Percentiles rank a stretch among this genome's conserved stretches.
These are phyloP conservation scores for Eucalyptus curtisii DNA, from an alignment of 345 rosid genomes.

Conservation along the genomic window DNA sequence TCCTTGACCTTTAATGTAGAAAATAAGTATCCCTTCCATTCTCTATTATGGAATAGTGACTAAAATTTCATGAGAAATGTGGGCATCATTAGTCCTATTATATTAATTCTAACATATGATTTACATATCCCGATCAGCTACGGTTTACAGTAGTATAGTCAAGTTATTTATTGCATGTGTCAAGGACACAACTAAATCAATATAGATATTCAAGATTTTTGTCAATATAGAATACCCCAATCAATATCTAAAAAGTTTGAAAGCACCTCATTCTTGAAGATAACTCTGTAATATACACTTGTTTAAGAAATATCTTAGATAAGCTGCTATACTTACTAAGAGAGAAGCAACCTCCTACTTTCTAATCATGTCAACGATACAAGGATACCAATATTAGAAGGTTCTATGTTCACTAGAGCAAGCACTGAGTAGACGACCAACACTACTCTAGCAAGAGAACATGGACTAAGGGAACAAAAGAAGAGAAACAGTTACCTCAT, in stretches of 20 bases:
- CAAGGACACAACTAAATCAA: not conserved
- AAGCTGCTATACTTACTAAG: not conserved
- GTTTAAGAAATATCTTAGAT: not conserved
- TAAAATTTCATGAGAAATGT: not conserved
- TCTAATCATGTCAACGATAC: fast-evolving
- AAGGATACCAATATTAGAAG: not conserved
- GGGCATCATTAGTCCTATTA: not conserved
- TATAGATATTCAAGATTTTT: too few relatives aligned
- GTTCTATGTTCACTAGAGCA: not conserved
- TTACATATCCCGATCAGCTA: fast-evolving
- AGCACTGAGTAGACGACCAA: not conserved
- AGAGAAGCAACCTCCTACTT: not conserved
- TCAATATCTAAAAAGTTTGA: not conserved
- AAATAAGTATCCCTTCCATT: not conserved
- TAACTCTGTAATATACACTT: not conserved
- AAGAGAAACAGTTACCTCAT: not conserved
- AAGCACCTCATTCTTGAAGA: not conserved
- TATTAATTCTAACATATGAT: not conserved
- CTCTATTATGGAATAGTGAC: not conserved
- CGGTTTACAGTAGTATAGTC: not conserved
- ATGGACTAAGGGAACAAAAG: too few relatives aligned
- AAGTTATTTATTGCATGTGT: not conserved
- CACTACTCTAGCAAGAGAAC: too few relatives aligned
- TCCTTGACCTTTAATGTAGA: not conserved
- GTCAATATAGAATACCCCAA: too few relatives aligned